Conservation (phyloP, 192 early-diverging fungal species). For the Coemansia sp. region DNA sequence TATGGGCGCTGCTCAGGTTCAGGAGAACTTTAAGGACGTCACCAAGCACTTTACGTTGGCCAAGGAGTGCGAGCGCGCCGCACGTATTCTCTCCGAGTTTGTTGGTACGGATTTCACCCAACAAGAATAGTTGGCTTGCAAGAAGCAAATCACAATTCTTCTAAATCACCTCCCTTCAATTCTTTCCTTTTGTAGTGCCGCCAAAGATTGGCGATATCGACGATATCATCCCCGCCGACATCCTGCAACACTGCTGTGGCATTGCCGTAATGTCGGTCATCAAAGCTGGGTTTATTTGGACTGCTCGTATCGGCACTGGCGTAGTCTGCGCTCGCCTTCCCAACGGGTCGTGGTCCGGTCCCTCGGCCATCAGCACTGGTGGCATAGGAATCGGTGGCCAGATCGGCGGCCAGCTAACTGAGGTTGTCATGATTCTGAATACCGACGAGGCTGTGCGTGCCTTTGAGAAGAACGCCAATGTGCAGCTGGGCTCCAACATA, state of each 20-base stretch:
- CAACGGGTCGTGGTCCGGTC: conserved; percentile 80
- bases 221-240: conserved; percentile 68
- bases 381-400: conserved; percentile 88
- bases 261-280: conserved; percentile 90
- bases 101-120: conserved; percentile 9
- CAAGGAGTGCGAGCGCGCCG: conserved; percentile 56
- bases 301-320: conserved; percentile 83
- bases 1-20: conserved; percentile 50
- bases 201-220: conserved; percentile 59
- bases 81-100: conserved; percentile 49
- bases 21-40: conserved; percentile 50
- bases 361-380: conserved; percentile 81
- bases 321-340: conserved; percentile 78
- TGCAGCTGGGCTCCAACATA: conserved; percentile 85
- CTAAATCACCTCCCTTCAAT: background rate
- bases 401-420: conserved; percentile 87
- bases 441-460: conserved; percentile 79
- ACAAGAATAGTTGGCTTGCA: background rate
- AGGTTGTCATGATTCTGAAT: conserved; percentile 91
- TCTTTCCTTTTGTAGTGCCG: conserved; percentile 28
- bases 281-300: conserved; percentile 93
- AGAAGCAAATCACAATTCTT: background rate
- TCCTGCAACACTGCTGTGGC: conserved; percentile 79
- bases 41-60: conserved; percentile 44
- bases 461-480: conserved; percentile 79